Evolutionary conservation across 495 filamentous ascomycete genomes (phyloP).

Genomic region (Podospora pseudoanserina): DNA sequence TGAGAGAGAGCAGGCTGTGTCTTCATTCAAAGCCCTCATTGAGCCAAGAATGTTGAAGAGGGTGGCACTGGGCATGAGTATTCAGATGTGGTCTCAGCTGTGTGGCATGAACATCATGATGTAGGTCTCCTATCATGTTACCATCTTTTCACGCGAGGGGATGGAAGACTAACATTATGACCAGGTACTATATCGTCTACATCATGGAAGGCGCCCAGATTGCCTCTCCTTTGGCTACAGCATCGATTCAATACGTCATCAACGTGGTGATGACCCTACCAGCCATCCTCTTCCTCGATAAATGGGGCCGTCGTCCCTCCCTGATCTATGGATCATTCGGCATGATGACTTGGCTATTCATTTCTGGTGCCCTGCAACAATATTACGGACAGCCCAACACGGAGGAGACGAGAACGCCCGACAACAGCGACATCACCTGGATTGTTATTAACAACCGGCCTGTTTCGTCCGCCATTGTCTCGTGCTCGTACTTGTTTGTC

Average conservation of each 20-base stretch:
- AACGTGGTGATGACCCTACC: slow-evolving; percentile 63
- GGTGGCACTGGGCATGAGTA: slow-evolving; percentile 65
- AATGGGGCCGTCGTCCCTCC: slow-evolving; percentile 70
- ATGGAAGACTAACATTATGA: background rate
- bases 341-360: slow-evolving; percentile 68
- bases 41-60: slow-evolving; percentile 64
- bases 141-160: background rate
- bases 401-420: slow-evolving; percentile 29
- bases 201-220: slow-evolving; percentile 69
- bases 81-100: slow-evolving; percentile 71
- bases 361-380: slow-evolving; percentile 62
- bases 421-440: slow-evolving; percentile 54
- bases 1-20: slow-evolving; percentile 56
- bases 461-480: slow-evolving; percentile 54
- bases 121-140: slow-evolving; percentile 19
- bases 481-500: slow-evolving; percentile 72
- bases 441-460: slow-evolving; percentile 48
- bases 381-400: slow-evolving; percentile 54
- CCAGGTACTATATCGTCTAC: slow-evolving; percentile 68
- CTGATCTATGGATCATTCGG: slow-evolving; percentile 71
- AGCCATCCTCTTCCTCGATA: slow-evolving; percentile 72
- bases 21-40: slow-evolving; percentile 55
- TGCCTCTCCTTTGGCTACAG: slow-evolving; percentile 60
- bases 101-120: slow-evolving; percentile 76
- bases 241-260: slow-evolving; percentile 76